Conservation (phyloP, 2,329 filamentous ascomycete genomes). For the Fusarium sp. region DNA sequence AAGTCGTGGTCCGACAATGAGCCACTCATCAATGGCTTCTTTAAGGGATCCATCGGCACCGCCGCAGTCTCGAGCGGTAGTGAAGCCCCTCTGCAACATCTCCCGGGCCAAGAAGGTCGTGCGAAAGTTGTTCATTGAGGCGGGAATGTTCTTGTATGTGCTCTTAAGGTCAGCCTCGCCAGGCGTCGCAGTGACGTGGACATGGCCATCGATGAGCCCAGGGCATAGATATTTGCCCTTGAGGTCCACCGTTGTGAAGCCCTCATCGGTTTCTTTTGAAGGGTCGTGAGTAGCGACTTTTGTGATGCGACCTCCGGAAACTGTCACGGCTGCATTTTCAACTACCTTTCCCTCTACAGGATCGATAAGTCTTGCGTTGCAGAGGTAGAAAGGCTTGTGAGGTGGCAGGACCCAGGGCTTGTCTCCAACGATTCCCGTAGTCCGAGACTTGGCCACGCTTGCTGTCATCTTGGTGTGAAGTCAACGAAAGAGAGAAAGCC, state of each 20-base stretch:
- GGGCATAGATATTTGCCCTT: slow-evolving; percentile 52
- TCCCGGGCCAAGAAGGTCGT: slow-evolving; percentile 64
- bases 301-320: neutral
- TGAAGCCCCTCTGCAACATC: slow-evolving; percentile 72
- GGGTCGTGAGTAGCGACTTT: neutral
- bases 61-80: slow-evolving; percentile 71
- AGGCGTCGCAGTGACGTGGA: slow-evolving; percentile 52
- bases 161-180: slow-evolving; percentile 47
- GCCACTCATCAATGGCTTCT: slow-evolving; percentile 69
- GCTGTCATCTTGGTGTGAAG: neutral
- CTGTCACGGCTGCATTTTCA: neutral
- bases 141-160: slow-evolving; percentile 49
- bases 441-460: neutral
- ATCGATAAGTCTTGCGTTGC: neutral
- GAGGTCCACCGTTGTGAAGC: slow-evolving; percentile 37
- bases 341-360: neutral
- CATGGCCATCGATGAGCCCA: slow-evolving; percentile 54
- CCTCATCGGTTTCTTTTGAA: neutral
- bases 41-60: slow-evolving; percentile 70
- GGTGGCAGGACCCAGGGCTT: slow-evolving; percentile 4
- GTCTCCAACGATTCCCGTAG: neutral
- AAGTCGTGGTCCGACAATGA: slow-evolving; percentile 69
- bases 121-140: slow-evolving; percentile 58
- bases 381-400: neutral
- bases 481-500: neutral